Evolutionary conservation across 495 filamentous ascomycete species (phyloP).

Genomic region (Hypomontagnella submonticulosa): DNA sequence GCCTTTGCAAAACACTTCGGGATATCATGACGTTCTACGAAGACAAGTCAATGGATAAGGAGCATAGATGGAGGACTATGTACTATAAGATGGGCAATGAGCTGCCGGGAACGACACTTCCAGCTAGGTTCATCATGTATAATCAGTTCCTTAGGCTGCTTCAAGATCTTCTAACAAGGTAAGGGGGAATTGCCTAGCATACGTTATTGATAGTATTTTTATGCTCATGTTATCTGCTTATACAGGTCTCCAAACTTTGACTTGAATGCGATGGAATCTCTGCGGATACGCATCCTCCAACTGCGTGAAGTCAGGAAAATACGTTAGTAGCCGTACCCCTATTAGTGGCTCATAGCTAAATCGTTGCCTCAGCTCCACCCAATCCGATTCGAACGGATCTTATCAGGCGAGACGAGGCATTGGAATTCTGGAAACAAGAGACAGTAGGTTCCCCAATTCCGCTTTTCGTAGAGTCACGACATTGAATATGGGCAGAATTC

Average conservation of each 20-base stretch:
- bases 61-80: slow-evolving; percentile 64
- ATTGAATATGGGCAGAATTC: slow-evolving; percentile 41
- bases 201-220: slow-evolving; percentile 21
- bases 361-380: slow-evolving; percentile 36
- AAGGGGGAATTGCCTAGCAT: slow-evolving; percentile 16
- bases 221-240: slow-evolving; percentile 17
- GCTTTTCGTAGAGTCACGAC: not conserved
- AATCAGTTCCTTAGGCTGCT: slow-evolving; percentile 62
- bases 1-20: slow-evolving; percentile 58
- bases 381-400: slow-evolving; percentile 46
- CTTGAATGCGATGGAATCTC: slow-evolving; percentile 60
- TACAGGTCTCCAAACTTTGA: slow-evolving; percentile 63
- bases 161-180: slow-evolving; percentile 61
- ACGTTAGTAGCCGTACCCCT: slow-evolving; percentile 44
- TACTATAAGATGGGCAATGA: slow-evolving; percentile 63
- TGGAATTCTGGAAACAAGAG: slow-evolving; percentile 48
- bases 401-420: slow-evolving; percentile 45
- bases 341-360: slow-evolving; percentile 3
- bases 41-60: slow-evolving; percentile 56
- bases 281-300: slow-evolving; percentile 57
- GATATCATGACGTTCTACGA: slow-evolving; percentile 64
- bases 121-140: slow-evolving; percentile 63
- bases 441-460: slow-evolving; percentile 29
- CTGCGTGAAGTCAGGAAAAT: slow-evolving; percentile 59
- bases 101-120: slow-evolving; percentile 59